Base-by-base conservation (phyloP, 805 yeast species). In the Saccharomycopsis sp. region DNA sequence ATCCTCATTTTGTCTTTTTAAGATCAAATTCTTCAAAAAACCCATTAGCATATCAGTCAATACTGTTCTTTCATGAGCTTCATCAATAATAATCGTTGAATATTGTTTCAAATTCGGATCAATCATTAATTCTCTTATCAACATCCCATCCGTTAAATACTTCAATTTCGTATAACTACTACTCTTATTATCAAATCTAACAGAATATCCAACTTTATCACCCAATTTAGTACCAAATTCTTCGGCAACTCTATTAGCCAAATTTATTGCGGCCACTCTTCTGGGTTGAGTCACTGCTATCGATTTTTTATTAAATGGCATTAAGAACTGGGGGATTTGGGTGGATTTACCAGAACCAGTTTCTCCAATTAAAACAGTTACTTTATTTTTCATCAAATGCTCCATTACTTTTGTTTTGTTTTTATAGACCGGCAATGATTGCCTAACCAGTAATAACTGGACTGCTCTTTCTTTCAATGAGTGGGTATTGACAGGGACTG, bases 311-410 rank as follows among this genome's bases (percentile, higher is more conserved):
- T 59, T 55, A 36, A 62, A 60, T 1, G 74, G 70, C 60, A 83
- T 72, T n/a, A 89, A 56, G 49, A 89, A 79, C 56, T 89, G 97
- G 0, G 98, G 97, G 35, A 89, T 78, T 62, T 89, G 98, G 0
- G 98, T 89, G 3, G 97, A 88, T 56, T 89, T 89, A 66, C 97
- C 97, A 5, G 95, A 85, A 60, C 98, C 98, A 0, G 98, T 89
- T 56, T 89, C 97, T 60, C 97, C 97, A 55, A 92, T 82, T 15
- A 89, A 67, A 1, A 89, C 75, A 0, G 88, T 76, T 4, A 87
- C 94, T 47, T 71, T 77, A 51, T 79, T 72, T 9, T 61, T 45
- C 2, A 60, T 42, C 2, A 89, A 54, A 46, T 75, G 72, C 8
- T 68, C 61, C 45, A 82, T 55, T 14, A 89, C 70, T 39, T 74